Base-by-base conservation (phyloP, 2,329 filamentous ascomycete genomes). In the Trichophaea hybrida region DNA sequence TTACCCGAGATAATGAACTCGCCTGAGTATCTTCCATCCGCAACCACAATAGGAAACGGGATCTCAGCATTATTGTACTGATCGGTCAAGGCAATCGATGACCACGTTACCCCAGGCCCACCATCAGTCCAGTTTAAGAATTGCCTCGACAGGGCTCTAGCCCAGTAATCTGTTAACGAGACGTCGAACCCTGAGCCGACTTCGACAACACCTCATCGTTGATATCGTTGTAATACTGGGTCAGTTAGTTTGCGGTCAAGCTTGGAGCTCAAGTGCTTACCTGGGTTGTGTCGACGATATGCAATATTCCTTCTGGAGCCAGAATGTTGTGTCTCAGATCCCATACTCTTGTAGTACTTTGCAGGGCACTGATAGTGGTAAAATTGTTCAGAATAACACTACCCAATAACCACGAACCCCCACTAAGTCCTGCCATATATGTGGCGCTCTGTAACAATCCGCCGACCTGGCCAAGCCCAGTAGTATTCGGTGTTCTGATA, bases 141-240 rank as follows among this genome's bases (percentile, higher is more conserved):
- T 73, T 95, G 89, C 72, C 85, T 94, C 1, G 84, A 84, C n/a
- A 95, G 77, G 51, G 86, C 86, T 60, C 89, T 84, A 33, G 86
- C 87, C 85, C 89, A 94, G 71, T 88, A 88, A 74, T 96, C 90
- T 0, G 90, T 95, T 59, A 95, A 77, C 6, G 86, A 85, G 2
- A 79, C 80, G 50, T 83, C 74, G 69, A 77, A 90, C 0, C 81
- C 80, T 13, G 83, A 84, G 60, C 83, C 1, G 69, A 68, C 73
- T 91, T 93, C 3, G 70, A 74, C 0, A 75, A 65, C 0, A 89
- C 84, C 12, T 79, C 75, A 8, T 78, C 71, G 5, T 74, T 69
- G 13, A 91, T 71, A 33, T 82, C 75, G 2, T 72, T 72, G 69
- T 81, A 90, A 71, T 91, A 90, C 33, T 78, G 73, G 1, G 59